Evolutionary conservation across 768 basidiomycete genomes (phyloP).

Genomic region (Naganishia onofrii): DNA sequence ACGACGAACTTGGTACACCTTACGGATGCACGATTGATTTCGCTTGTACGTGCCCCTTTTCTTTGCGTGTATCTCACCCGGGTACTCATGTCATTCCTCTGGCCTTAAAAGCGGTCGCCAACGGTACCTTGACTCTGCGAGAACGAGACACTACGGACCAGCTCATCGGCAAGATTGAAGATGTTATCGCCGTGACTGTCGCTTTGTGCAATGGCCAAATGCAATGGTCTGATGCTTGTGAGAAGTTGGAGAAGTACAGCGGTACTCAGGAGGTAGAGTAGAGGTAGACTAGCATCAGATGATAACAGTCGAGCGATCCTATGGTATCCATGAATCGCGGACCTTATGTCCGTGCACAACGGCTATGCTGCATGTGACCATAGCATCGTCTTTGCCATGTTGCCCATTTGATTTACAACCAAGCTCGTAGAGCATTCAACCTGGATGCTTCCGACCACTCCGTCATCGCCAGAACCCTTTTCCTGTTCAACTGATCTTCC

Average conservation of each 20-base stretch:
- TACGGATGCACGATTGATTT: constrained; percentile 96
- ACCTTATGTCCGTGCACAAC: background rate
- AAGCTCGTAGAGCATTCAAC: constrained; percentile 8
- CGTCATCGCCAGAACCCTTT: background rate
- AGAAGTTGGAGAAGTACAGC: constrained; percentile 71
- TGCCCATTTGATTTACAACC: background rate
- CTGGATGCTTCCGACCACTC: constrained; percentile 8
- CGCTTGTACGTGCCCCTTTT: constrained; percentile 63
- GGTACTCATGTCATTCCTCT: background rate
- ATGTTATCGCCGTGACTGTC: constrained; percentile 75
- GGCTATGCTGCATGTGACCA: background rate
- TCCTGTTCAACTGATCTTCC: background rate
- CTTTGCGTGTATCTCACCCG: background rate
- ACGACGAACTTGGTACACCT: constrained; percentile 97
- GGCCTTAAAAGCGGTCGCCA: constrained; percentile 68
- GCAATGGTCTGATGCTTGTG: constrained; percentile 73
- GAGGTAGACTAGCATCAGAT: background rate
- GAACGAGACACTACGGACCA: constrained; percentile 95
- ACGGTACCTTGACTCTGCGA: constrained; percentile 87
- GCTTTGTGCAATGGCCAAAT: constrained; percentile 73
- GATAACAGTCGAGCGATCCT: background rate
- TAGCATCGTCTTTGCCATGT: background rate
- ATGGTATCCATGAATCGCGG: background rate
- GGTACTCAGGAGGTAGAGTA: constrained; percentile 74
- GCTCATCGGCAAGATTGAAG: constrained; percentile 82